A percentile compares a stretch with the other conserved stretches of the same genome.
These are phyloP conservation scores for Punica granatum DNA, from an alignment of 345 rosid species.

Conservation along the genomic window DNA sequence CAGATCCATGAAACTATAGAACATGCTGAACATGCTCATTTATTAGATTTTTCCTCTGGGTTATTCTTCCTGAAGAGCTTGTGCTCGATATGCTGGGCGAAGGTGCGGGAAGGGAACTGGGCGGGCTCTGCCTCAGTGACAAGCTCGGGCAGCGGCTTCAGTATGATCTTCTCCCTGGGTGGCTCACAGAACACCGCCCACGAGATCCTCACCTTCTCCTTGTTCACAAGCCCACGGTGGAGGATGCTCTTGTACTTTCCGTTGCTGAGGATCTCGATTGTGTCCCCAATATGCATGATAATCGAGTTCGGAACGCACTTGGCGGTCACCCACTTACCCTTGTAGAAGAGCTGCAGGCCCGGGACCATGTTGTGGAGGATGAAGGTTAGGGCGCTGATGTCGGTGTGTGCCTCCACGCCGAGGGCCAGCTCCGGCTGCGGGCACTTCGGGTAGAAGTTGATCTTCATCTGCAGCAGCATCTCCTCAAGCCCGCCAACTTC, in stretches of 20 bases:
- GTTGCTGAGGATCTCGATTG: constrained; percentile 87
- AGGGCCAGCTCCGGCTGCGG: constrained; percentile 97
- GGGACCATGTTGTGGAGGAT: constrained; percentile 99
- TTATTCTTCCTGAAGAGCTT: constrained; percentile 63
- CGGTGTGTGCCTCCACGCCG: constrained; percentile 98
- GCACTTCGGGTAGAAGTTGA: constrained; percentile 88
- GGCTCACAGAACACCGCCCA: constrained; percentile 99
- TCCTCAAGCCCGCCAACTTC: constrained; percentile 90
- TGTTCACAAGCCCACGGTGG: constrained; percentile 84
- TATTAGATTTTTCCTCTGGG: neutral
- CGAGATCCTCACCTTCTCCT: constrained; percentile 90
- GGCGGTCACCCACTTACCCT: constrained; percentile 79
- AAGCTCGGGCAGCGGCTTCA: constrained; percentile 65
- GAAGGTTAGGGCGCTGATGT: constrained; percentile 83
- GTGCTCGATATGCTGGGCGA: constrained; percentile 72
- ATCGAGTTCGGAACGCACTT: constrained; percentile 92
- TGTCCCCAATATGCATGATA: constrained; percentile 92
- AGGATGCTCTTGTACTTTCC: constrained; percentile 90
- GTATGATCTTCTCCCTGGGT: constrained; percentile 85
- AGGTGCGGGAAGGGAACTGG: constrained; percentile 82
- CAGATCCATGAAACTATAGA: neutral
- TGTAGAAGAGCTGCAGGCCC: constrained; percentile 77
- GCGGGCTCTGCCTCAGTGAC: constrained; percentile 63
- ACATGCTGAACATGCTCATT: neutral
- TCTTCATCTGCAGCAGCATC: constrained; percentile 79